Evolutionary conservation across 2,329 filamentous ascomycete genomes (phyloP).

Genomic region (Dactylella cylindrospora): DNA sequence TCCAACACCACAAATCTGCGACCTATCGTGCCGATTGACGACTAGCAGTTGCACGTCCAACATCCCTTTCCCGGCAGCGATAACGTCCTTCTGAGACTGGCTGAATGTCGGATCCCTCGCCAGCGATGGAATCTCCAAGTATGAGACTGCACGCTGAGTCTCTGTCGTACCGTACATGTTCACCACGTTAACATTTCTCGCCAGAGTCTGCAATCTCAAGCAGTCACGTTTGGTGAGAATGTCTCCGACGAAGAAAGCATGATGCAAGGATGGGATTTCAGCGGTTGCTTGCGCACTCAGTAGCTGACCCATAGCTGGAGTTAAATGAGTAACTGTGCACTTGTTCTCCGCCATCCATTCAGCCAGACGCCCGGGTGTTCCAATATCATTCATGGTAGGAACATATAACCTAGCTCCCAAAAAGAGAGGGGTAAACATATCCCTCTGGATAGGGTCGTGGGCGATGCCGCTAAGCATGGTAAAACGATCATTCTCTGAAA

Average conservation of each 20-base stretch:
- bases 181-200: slow-evolving; percentile 71
- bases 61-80: slow-evolving; percentile 85
- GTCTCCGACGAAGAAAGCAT: slow-evolving; percentile 90
- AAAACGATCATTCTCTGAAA: slow-evolving; percentile 72
- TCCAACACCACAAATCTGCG: slow-evolving; percentile 72
- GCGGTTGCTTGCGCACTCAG: slow-evolving; percentile 79
- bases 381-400: slow-evolving; percentile 77
- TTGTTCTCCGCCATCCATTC: slow-evolving; percentile 81
- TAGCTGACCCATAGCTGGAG: slow-evolving; percentile 95
- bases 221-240: slow-evolving; percentile 84
- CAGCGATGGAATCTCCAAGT: slow-evolving; percentile 72
- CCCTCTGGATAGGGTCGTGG: slow-evolving; percentile 68
- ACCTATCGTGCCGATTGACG: slow-evolving; percentile 67
- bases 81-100: slow-evolving; percentile 64
- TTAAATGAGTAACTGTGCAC: slow-evolving; percentile 81
- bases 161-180: slow-evolving; percentile 92
- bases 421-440: slow-evolving; percentile 90
- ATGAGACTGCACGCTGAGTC: slow-evolving; percentile 77
- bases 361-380: slow-evolving; percentile 74
- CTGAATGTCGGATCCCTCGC: slow-evolving; percentile 60
- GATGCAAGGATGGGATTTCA: slow-evolving; percentile 72
- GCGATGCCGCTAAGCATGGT: slow-evolving; percentile 84
- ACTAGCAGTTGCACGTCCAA: slow-evolving; percentile 84
- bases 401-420: slow-evolving; percentile 77
- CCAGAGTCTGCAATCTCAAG: slow-evolving; percentile 71